phyloP scores from a whole-genome alignment of 2,329 filamentous ascomycete species.

The Pleoardoris graminearum region DNA sequence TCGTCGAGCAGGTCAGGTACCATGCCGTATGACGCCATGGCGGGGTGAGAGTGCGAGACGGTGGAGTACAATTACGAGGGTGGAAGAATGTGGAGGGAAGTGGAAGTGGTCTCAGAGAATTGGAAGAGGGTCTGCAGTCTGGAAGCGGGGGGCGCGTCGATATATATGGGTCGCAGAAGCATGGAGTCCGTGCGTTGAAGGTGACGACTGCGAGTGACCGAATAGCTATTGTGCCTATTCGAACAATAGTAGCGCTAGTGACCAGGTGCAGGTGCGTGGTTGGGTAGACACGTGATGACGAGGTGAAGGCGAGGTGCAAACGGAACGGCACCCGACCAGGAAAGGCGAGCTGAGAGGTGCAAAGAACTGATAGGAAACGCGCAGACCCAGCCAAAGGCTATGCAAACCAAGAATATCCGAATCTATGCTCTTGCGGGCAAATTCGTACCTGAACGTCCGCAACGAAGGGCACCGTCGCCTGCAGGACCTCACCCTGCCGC shows the following conservation, averaged over 20 bases:
- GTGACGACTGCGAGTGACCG: too few species aligned
- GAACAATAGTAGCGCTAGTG: background rate
- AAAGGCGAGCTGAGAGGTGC: background rate
- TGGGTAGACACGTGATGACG: background rate
- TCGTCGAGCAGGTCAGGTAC: conserved; percentile 38
- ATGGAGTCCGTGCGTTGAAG: background rate
- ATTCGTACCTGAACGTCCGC: background rate
- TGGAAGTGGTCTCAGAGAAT: background rate
- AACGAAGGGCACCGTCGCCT: conserved; percentile 6
- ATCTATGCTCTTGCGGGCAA: background rate
- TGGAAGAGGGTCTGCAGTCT: too few species aligned
- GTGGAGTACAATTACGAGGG: too few species aligned
- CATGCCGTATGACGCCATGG: conserved; percentile 35
- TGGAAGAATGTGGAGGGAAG: background rate
- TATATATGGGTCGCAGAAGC: background rate
- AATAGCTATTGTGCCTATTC: background rate
- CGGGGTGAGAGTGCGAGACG: background rate
- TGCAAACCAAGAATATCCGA: background rate
- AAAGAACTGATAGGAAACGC: background rate
- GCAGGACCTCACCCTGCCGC: background rate
- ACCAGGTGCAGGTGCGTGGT: too few species aligned
- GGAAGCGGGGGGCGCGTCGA: too few species aligned
- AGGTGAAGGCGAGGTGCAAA: background rate
- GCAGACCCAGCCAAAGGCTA: background rate
- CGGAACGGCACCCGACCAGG: background rate